Conservation (phyloP, 129 eudicot species). For the Heracleum sosnowskyi region DNA sequence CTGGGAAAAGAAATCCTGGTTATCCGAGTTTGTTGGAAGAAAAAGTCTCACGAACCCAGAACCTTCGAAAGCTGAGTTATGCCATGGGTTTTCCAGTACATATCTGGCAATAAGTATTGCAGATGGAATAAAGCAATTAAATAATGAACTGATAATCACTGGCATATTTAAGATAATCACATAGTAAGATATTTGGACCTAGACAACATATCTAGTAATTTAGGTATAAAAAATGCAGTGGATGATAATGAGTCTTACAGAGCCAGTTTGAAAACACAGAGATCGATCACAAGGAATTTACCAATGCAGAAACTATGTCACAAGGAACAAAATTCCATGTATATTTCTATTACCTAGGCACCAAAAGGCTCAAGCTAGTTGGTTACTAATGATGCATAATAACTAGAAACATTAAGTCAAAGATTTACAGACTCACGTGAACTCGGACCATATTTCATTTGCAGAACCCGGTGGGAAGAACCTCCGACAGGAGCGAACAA, state of each 20-base stretch:
- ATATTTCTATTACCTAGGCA: neutral
- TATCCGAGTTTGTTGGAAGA: slow-evolving; percentile 81
- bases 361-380: neutral
- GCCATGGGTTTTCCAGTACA: slow-evolving; percentile 94
- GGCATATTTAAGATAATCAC: neutral
- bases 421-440: slow-evolving; percentile 38
- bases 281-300: neutral
- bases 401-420: neutral
- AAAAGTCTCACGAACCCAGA: slow-evolving; percentile 89
- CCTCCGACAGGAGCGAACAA: slow-evolving; percentile 87
- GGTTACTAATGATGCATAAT: neutral
- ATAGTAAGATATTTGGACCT: neutral
- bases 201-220: neutral
- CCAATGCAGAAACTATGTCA: neutral
- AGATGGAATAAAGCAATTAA: neutral
- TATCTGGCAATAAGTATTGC: slow-evolving; percentile 40
- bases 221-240: neutral
- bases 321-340: neutral
- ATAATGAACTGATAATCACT: neutral
- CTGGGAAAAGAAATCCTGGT: slow-evolving; percentile 78
- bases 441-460: slow-evolving; percentile 90
- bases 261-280: neutral
- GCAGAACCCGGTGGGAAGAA: slow-evolving; percentile 94
- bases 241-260: neutral
- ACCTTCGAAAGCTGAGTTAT: slow-evolving; percentile 92